These are phyloP conservation scores for Hypsizygus marmoreus DNA, from an alignment of 768 basidiomycete genomes.

Conservation along the genomic window DNA sequence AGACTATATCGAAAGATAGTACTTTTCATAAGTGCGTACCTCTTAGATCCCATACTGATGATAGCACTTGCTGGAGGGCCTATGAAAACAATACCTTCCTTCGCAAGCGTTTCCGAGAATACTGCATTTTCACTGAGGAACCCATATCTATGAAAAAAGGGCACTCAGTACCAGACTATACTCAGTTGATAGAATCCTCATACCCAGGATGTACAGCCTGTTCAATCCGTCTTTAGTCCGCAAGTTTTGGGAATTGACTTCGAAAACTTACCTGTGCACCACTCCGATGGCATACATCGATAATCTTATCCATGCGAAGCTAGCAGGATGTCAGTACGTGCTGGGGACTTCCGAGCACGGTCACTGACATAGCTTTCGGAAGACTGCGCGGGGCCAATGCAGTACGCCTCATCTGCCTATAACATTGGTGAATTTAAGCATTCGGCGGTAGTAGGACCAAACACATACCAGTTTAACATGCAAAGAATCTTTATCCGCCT, in stretches of 20 bases:
- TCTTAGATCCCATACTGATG: slow-evolving; percentile 93
- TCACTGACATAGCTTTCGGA: slow-evolving; percentile 82
- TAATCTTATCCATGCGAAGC: slow-evolving; percentile 87
- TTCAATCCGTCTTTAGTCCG: slow-evolving; percentile 2
- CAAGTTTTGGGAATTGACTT: background rate
- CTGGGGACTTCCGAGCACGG: background rate
- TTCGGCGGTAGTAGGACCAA: too few species aligned
- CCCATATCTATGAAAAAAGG: slow-evolving; percentile 57
- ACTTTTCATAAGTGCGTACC: slow-evolving; percentile 49
- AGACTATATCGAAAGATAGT: background rate
- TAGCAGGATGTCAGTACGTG: slow-evolving; percentile 26
- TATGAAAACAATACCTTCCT: slow-evolving; percentile 85
- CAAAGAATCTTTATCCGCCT: slow-evolving; percentile 77
- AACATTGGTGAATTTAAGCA: too few species aligned
- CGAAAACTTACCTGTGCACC: slow-evolving; percentile 73
- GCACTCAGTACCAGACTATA: slow-evolving; percentile 4
- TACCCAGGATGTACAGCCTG: slow-evolving; percentile 95
- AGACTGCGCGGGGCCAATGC: slow-evolving; percentile 90
- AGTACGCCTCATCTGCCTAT: too few species aligned
- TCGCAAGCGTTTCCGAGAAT: slow-evolving; percentile 74
- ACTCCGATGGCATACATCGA: slow-evolving; percentile 77
- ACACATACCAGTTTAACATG: slow-evolving; percentile 75
- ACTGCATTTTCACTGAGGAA: slow-evolving; percentile 91
- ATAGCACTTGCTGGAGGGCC: slow-evolving; percentile 90
- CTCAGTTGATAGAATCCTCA: background rate